Evolutionary conservation across 495 filamentous ascomycete species (phyloP).

Genomic region (Hypoxylon fragiforme): DNA sequence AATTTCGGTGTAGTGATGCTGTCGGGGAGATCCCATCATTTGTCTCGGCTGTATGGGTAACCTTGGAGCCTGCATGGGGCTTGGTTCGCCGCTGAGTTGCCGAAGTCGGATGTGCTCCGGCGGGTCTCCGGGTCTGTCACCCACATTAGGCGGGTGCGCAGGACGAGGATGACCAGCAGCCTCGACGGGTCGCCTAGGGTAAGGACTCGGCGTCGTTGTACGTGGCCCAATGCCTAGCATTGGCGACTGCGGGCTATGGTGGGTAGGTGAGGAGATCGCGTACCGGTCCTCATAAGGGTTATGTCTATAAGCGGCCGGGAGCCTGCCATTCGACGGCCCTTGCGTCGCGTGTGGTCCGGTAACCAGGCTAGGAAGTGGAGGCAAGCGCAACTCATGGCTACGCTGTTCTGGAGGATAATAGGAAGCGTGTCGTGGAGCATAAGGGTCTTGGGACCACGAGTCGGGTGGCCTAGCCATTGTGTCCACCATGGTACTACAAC

Average conservation of each 20-base stretch:
- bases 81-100: conserved; percentile 20
- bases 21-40: conserved; percentile 15
- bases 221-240: conserved; percentile 40
- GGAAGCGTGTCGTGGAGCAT: conserved; percentile 42
- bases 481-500: conserved; percentile 50
- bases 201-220: conserved; percentile 22
- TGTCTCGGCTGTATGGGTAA: conserved; percentile 18
- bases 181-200: conserved; percentile 39
- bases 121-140: conserved; percentile 43
- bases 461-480: conserved; percentile 52
- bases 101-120: conserved; percentile 31
- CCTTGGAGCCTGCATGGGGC: conserved; percentile 19
- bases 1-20: conserved; percentile 17
- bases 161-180: conserved; percentile 37
- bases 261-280: conserved; percentile 26
- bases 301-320: conserved; percentile 20
- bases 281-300: conserved; percentile 29
- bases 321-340: conserved; percentile 24
- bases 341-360: conserved; percentile 26
- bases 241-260: conserved; percentile 30
- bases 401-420: conserved; percentile 47
- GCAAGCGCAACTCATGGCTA: conserved; percentile 33
- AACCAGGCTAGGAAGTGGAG: conserved; percentile 35
- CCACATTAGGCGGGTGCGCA: conserved; percentile 40
- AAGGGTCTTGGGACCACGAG: conserved; percentile 45